Conservation (phyloP, 352 stramenopile species). For the Blastocystis sp. region DNA sequence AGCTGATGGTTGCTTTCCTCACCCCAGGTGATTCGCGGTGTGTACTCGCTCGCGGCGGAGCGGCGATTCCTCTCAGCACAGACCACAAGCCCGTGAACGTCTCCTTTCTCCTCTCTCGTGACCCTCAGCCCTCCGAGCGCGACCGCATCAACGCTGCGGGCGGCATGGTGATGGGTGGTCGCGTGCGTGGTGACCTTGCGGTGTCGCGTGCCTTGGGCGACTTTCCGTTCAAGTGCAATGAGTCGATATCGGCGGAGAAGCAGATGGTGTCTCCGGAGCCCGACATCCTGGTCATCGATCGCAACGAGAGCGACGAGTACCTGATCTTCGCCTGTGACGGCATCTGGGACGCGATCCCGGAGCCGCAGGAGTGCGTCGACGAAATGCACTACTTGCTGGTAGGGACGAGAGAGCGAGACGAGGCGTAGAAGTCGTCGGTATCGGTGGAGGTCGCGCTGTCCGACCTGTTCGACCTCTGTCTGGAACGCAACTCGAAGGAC, state of each 20-base stretch:
- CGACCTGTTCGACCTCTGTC: slow-evolving; percentile 60
- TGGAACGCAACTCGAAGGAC: slow-evolving; percentile 61
- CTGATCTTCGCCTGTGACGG: slow-evolving; percentile 79
- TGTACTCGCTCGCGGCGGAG: slow-evolving; percentile 56
- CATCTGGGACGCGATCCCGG: slow-evolving; percentile 82
- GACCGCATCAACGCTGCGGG: slow-evolving; percentile 61
- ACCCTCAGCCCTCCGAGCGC: slow-evolving; percentile 58
- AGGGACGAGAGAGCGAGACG: slow-evolving; percentile 63
- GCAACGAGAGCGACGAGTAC: slow-evolving; percentile 73
- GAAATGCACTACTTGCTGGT: slow-evolving; percentile 67
- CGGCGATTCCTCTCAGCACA: slow-evolving; percentile 68
- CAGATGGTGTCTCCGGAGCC: slow-evolving; percentile 75
- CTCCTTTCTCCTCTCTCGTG: background rate
- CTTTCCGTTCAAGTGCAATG: slow-evolving; percentile 62
- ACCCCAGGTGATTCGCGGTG: slow-evolving; percentile 57
- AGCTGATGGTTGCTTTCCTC: background rate
- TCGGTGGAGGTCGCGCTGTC: slow-evolving; percentile 10
- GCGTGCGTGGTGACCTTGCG: slow-evolving; percentile 65
- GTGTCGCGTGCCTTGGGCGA: slow-evolving; percentile 61
- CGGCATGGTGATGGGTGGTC: slow-evolving; percentile 59
- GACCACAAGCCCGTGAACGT: slow-evolving; percentile 79
- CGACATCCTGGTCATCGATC: slow-evolving; percentile 71
- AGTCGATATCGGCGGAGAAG: slow-evolving; percentile 53
- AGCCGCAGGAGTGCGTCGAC: slow-evolving; percentile 64
- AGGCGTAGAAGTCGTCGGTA: slow-evolving; percentile 6